phyloP scores from a whole-genome alignment of 768 basidiomycete genomes.

The Naganishia friedmannii region DNA sequence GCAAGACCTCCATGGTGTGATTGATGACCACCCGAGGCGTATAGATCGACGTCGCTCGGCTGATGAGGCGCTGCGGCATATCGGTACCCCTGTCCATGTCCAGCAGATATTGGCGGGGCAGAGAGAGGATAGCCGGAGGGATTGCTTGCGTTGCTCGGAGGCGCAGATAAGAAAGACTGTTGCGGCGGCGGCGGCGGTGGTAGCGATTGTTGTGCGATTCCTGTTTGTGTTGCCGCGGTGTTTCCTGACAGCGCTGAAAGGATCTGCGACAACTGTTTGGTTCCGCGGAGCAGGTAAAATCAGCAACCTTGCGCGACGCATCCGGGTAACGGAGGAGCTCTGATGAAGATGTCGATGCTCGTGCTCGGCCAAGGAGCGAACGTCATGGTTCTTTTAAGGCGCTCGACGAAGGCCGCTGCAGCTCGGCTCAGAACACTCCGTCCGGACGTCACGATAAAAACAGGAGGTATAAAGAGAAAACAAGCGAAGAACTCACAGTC shows the following conservation, averaged over 20 bases:
- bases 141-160: neutral
- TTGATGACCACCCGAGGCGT: neutral
- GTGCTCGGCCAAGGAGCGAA: no score
- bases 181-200: neutral
- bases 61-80: neutral
- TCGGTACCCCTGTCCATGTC: neutral
- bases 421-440: no score
- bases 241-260: constrained; percentile 39
- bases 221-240: neutral
- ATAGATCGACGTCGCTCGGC: neutral
- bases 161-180: neutral
- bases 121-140: constrained; percentile 8
- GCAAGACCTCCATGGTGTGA: constrained; percentile 5
- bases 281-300: no score
- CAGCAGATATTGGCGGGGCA: neutral
- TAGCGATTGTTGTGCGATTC: neutral
- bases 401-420: no score
- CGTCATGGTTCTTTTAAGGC: no score
- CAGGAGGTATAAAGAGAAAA: no score
- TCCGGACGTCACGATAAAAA: no score
- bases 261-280: constrained; percentile 46
- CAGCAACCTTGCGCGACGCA: no score
- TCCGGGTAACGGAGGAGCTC: no score
- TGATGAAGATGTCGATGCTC: no score
- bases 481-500: constrained; percentile 34